Conservation (phyloP, 2,329 filamentous ascomycete species). For the Xylariaceae sp. region DNA sequence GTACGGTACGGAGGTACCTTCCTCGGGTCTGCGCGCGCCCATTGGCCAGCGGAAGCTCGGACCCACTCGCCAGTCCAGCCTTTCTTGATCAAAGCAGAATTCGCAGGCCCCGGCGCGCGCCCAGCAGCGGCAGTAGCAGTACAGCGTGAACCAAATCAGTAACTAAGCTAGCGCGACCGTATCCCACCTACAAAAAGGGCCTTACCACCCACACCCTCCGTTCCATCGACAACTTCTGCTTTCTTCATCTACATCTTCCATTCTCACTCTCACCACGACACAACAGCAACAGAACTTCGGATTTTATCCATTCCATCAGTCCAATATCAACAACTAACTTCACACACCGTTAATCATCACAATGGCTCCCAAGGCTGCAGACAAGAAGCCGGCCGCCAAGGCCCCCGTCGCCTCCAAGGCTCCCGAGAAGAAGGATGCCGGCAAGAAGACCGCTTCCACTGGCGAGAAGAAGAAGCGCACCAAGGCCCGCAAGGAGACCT, state of each 20-base stretch:
- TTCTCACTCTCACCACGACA: conserved; percentile 24
- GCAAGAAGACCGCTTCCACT: conserved; percentile 96
- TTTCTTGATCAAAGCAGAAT: conserved; percentile 22
- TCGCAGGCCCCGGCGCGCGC: conserved; percentile 6
- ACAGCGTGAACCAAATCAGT: conserved; percentile 46
- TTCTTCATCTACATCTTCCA: conserved; percentile 33
- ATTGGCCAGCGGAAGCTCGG: conserved; percentile 4
- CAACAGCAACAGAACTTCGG: conserved; percentile 20
- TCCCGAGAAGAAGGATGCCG: conserved; percentile 97
- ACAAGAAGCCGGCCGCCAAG: conserved; percentile 99
- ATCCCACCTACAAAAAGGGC: conserved; percentile 58
- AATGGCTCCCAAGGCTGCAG: conserved; percentile 97
- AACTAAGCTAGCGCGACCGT: conserved; percentile 45
- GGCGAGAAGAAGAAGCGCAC: conserved; percentile 99
- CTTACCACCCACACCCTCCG: conserved; percentile 46
- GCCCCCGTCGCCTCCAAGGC: conserved; percentile 70
- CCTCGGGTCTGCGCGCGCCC: not conserved
- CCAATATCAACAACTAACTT: conserved; percentile 17
- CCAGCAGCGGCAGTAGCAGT: conserved; percentile 6
- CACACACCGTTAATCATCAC: conserved; percentile 35
- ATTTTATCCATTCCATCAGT: conserved; percentile 25
- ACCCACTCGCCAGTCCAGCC: conserved; percentile 2
- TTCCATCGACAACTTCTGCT: conserved; percentile 42
- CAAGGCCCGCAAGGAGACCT: conserved; percentile 99
- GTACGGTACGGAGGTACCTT: conserved; percentile 12